Evolutionary conservation across 2,329 filamentous ascomycete species (phyloP).

Genomic region (Tetracladium maxilliforme): DNA sequence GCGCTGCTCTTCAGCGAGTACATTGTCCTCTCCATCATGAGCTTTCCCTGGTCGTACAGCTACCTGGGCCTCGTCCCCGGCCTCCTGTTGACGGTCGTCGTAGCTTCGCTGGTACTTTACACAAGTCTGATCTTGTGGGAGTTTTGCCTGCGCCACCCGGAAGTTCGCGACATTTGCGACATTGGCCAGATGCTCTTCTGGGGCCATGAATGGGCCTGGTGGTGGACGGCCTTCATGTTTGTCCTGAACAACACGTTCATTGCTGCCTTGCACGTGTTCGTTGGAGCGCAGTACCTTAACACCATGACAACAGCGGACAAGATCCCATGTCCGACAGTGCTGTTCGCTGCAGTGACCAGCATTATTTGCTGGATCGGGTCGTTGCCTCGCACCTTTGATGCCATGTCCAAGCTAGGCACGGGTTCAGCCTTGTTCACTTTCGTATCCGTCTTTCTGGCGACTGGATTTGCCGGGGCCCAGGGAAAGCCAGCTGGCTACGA

Average conservation of each 20-base stretch:
- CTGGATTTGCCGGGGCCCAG: conserved; percentile 68
- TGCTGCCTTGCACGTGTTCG: conserved; percentile 67
- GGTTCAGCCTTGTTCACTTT: conserved; percentile 80
- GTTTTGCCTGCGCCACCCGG: conserved; percentile 81
- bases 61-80: conserved; percentile 76
- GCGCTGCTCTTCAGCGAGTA: conserved; percentile 88
- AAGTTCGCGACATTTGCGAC: conserved; percentile 85
- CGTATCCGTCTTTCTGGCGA: conserved; percentile 70
- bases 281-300: conserved; percentile 78
- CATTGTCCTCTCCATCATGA: conserved; percentile 88
- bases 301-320: conserved; percentile 62
- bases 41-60: conserved; percentile 87
- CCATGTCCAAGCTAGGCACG: conserved; percentile 66
- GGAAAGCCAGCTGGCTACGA: conserved; percentile 55
- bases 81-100: conserved; percentile 66
- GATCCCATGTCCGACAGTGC: conserved; percentile 73
- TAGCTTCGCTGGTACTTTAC: conserved; percentile 70
- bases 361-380: conserved; percentile 67
- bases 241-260: conserved; percentile 90
- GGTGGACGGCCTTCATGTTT: conserved; percentile 69
- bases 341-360: conserved; percentile 61
- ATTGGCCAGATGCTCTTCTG: conserved; percentile 93
- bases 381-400: conserved; percentile 71
- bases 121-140: conserved; percentile 61
- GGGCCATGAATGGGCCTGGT: conserved; percentile 62